Evolutionary conservation across 768 basidiomycete genomes (phyloP).

Genomic region (Nevesoporus exiguus): DNA sequence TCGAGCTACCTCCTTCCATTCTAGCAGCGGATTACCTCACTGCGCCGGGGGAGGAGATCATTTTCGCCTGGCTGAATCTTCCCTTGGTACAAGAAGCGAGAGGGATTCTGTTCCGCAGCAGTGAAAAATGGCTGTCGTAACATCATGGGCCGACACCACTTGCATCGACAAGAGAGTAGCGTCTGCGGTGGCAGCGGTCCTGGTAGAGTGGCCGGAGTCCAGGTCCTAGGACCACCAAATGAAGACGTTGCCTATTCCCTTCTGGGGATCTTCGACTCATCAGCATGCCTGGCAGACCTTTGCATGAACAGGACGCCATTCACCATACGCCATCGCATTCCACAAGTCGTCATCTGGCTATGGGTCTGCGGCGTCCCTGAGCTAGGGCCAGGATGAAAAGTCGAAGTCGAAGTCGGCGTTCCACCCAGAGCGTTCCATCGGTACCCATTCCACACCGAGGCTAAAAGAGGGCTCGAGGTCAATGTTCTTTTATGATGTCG

Average conservation of each 20-base stretch:
- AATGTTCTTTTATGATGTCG: conserved; percentile 8
- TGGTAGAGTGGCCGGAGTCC: too few species aligned
- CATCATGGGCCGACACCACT: conserved; percentile 34
- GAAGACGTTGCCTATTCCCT: conserved; percentile 8
- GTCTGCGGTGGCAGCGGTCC: too few species aligned
- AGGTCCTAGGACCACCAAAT: not conserved
- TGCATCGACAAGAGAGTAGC: conserved; percentile 17
- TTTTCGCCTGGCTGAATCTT: not conserved
- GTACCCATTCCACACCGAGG: conserved; percentile 3
- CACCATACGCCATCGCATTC: conserved; percentile 3
- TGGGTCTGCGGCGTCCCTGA: not conserved
- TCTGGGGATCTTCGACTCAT: conserved; percentile 9
- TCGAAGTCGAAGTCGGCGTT: too few species aligned
- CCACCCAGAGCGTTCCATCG: conserved; percentile 1
- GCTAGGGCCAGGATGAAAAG: not conserved
- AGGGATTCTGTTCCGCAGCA: not conserved
- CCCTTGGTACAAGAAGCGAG: not conserved
- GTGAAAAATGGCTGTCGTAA: not conserved
- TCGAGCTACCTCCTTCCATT: too few species aligned
- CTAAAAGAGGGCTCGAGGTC: conserved; percentile 3
- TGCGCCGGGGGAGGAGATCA: not conserved
- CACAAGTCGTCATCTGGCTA: conserved; percentile 6
- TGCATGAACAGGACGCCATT: conserved; percentile 7
- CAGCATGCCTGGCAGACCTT: conserved; percentile 9
- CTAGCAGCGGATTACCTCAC: not conserved